Base-by-base conservation (phyloP, 2,329 filamentous ascomycete species). In the Orbilia oligospora region DNA sequence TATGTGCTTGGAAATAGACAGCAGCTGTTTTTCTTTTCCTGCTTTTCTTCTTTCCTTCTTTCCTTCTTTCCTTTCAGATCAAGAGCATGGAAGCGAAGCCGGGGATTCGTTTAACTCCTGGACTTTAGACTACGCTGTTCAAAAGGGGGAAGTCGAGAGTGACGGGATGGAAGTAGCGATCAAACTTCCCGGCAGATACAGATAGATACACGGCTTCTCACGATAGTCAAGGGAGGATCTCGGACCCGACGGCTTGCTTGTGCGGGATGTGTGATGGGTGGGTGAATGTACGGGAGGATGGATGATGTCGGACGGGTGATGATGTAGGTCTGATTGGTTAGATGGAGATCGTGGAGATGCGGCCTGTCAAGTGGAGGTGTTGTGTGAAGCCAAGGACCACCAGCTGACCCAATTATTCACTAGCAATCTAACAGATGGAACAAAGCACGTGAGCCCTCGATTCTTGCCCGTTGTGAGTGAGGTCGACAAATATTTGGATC, bases 31-130 rank as follows among this genome's bases (percentile, higher is more conserved):
- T 51, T n/a, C n/a, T n/a, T n/a, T n/a, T n/a, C n/a, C n/a, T n/a
- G n/a, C 61, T 24, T 49, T 49, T 27, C 12, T 51, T 51, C 24
- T 24, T 2, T 51, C 22, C 24, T 24, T 4, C 10, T 24, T 51
- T 51, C 48, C 24, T 27, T 24, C 12, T 6, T 14, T 51, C n/a
- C 10, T 49, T 65, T 65, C 61, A 67, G 56, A 61, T 64, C 33
- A 27, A 55, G 46, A 41, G 6, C 48, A 72, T 66, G 48, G 69
- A 58, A 67, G n/a, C n/a, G 61, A 66, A 66, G 58, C 56, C 61
- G 49, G 61, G 41, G 61, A 67, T 55, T 61, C 61, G 49, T 66
- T 46, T 63, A 53, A 48, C 56, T 44, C 56, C 56, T 61, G 36
- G 56, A 61, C 56, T 61, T 41, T 61, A 18, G 56, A 61, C 56